Percentiles rank a stretch among this genome's conserved stretches.
Conservation (phyloP, 768 basidiomycete species). For the Hericium alpestre region DNA sequence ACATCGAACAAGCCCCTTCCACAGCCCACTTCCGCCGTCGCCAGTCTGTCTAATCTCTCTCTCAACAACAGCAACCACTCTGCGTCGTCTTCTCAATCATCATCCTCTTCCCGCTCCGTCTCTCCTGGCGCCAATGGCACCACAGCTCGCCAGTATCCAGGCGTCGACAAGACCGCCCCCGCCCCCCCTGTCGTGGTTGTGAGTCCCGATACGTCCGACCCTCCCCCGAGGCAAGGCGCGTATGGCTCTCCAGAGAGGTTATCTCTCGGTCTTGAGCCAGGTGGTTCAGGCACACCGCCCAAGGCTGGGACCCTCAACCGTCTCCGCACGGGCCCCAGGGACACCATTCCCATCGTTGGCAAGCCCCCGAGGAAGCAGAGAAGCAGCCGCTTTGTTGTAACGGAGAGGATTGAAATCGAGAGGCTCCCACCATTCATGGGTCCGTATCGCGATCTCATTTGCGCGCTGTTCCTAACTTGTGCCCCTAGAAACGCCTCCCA, state of each 20-base stretch:
- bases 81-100: constrained; percentile 27
- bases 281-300: constrained; percentile 40
- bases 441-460: constrained; percentile 26
- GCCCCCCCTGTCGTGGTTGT: constrained; percentile 84
- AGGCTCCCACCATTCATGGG: constrained; percentile 85
- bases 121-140: constrained; percentile 27
- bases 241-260: constrained; percentile 38
- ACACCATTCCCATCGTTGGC: constrained; percentile 92
- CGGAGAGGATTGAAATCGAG: constrained; percentile 94
- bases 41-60: constrained; percentile 22
- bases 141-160: constrained; percentile 51
- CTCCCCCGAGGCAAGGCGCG: constrained; percentile 29
- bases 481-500: constrained; percentile 69
- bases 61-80: constrained; percentile 30
- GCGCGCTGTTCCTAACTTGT: constrained; percentile 2
- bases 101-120: constrained; percentile 29
- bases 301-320: constrained; percentile 62
- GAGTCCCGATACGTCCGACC: constrained; percentile 54
- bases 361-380: constrained; percentile 97
- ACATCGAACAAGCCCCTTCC: constrained; percentile 51
- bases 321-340: constrained; percentile 77
- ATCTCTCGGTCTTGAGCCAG: constrained; percentile 36
- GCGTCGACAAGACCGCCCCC: constrained; percentile 35
- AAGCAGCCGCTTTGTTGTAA: constrained; percentile 92
- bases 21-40: constrained; percentile 29